phyloP scores from a whole-genome alignment of 805 yeast species.

The Kuraishia capsulata region DNA sequence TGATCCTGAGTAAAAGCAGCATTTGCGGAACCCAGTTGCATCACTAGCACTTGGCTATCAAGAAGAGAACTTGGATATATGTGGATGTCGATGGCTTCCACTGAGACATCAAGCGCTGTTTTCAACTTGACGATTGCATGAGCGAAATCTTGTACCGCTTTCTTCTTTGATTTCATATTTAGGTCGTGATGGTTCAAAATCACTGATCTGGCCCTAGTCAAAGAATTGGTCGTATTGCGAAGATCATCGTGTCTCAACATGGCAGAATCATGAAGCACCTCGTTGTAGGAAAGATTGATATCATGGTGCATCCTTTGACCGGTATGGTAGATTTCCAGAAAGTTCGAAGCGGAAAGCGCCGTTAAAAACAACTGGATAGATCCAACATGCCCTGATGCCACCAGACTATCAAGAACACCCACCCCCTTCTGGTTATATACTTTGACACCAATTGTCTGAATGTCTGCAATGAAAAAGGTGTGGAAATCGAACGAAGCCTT shows the following conservation, averaged over 20 bases:
- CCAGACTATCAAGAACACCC: constrained; percentile 49
- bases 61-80: constrained; percentile 77
- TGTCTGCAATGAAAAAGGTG: constrained; percentile 58
- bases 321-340: constrained; percentile 69
- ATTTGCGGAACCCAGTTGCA: constrained; percentile 44
- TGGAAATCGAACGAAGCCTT: constrained; percentile 80
- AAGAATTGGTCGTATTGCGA: too few species aligned
- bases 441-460: constrained; percentile 38
- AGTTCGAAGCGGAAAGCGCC: constrained; percentile 76
- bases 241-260: constrained; percentile 4
- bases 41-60: constrained; percentile 67
- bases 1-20: constrained; percentile 44
- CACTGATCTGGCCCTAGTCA: neutral
- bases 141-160: neutral
- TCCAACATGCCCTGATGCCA: constrained; percentile 38
- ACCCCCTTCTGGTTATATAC: constrained; percentile 60
- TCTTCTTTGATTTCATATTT: neutral
- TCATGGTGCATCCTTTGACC: constrained; percentile 66
- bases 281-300: constrained; percentile 61
- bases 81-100: constrained; percentile 50
- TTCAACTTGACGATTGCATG: constrained; percentile 36
- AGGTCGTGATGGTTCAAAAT: neutral
- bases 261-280: constrained; percentile 58
- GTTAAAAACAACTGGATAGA: constrained; percentile 60
- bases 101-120: constrained; percentile 56